Base-by-base conservation (phyloP, 108 stramenopile genomes). In the Fistulifera pelliculosa region DNA sequence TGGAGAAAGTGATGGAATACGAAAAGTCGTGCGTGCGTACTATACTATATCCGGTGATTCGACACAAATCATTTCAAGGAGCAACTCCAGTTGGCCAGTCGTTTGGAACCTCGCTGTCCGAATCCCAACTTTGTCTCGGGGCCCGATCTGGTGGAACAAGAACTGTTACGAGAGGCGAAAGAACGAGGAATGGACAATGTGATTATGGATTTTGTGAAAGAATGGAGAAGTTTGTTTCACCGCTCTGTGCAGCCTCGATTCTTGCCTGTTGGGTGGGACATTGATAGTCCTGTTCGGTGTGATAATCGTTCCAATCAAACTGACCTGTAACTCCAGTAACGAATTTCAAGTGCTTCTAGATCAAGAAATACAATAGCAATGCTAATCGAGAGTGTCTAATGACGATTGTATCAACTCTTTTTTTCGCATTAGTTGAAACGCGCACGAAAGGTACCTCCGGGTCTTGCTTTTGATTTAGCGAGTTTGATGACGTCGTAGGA, bases 211-310 rank as follows among this genome's bases (percentile, higher is more conserved):
- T 90, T 90, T 56, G 69, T 90, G 24, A 35, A 40, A 18, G 74
- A 60, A n/a, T 90, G 88, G 88, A 69, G 88, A 54, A 38, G 52
- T n/a, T 68, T 73, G 49, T 90, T 90, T 52, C 17, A 77, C 0
- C 52, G 68, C 3, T 77, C 70, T 1, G 54, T 81, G 6, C 52
- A 69, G 47, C 88, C 88, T 26, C 43, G 65, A 17, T 68, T 65
- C 54, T 70, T 90, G 61, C 88, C 88, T 10, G 50, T 12, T 1
- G 88, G 88, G 15, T 90, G 88, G 88, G 68, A 60, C 44, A 55
- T 86, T 0, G 80, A 90, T 39, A 74, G 72, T 74, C 76, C 81
- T 16, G 77, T 90, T 0, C 15, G 40, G 6, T 52, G 39, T 27
- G 60, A 68, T 43, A 26, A 0, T 18, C 25, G 62, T 27, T 28